Conservation (phyloP, 768 basidiomycete species). For the Boletus edulis region DNA sequence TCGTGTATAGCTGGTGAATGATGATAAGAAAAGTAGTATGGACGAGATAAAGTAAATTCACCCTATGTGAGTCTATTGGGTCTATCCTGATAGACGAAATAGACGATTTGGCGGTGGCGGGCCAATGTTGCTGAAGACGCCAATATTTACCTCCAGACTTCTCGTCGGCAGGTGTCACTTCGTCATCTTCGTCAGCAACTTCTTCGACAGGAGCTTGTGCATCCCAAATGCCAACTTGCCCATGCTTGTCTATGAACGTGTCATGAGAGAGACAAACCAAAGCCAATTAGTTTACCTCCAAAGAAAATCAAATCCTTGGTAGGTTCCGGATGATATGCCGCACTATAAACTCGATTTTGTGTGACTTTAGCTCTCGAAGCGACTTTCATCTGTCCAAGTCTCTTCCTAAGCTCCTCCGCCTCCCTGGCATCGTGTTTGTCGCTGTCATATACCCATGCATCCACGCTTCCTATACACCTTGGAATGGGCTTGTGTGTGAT, state of each 20-base stretch:
- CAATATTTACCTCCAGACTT: constrained; percentile 73
- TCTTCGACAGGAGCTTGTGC: constrained; percentile 70
- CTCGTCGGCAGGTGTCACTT: constrained; percentile 37
- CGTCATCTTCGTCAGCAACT: constrained; percentile 60
- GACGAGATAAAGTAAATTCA: constrained; percentile 29
- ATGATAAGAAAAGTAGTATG: background rate
- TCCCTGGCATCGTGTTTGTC: constrained; percentile 49
- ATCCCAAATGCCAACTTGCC: constrained; percentile 85
- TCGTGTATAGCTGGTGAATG: constrained; percentile 63
- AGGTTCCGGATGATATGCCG: constrained; percentile 76
- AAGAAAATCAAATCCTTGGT: constrained; percentile 86
- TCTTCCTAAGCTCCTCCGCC: constrained; percentile 53
- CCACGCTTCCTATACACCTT: constrained; percentile 41
- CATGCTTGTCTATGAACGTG: constrained; percentile 69
- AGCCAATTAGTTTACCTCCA: constrained; percentile 49
- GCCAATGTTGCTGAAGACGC: constrained; percentile 83
- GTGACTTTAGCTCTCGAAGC: constrained; percentile 81
- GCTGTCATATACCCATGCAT: constrained; percentile 50
- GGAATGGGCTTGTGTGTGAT: constrained; percentile 37
- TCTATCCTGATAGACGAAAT: constrained; percentile 78
- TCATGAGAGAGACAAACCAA: background rate
- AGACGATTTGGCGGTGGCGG: constrained; percentile 74
- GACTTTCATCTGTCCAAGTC: constrained; percentile 56
- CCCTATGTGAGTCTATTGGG: constrained; percentile 71
- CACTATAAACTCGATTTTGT: constrained; percentile 69